Evolutionary conservation across 2,329 filamentous ascomycete species (phyloP).

Genomic region (Calonectria henricotiae): DNA sequence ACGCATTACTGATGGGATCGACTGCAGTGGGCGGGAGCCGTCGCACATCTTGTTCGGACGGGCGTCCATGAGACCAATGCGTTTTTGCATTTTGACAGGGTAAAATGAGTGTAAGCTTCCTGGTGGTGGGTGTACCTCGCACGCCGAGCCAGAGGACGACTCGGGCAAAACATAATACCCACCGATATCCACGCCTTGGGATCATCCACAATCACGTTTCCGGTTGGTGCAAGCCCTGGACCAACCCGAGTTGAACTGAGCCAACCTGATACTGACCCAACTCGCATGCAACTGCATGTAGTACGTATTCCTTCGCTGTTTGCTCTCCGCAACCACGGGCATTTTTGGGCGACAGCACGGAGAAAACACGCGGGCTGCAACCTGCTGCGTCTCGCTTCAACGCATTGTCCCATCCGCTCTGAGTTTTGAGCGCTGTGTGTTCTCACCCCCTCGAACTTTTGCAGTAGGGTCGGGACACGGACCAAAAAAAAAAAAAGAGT

Average conservation of each 20-base stretch:
- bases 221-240: conserved; percentile 41
- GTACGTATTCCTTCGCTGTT: neutral
- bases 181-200: conserved; percentile 28
- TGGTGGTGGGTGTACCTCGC: conserved; percentile 25
- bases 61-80: conserved; percentile 40
- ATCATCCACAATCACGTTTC: conserved; percentile 35
- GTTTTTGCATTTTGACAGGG: conserved; percentile 31
- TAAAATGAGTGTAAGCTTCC: conserved; percentile 23
- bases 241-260: conserved; percentile 21
- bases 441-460: conserved; percentile 34
- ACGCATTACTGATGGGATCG: conserved; percentile 34
- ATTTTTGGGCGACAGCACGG: conserved; percentile 23
- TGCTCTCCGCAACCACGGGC: conserved; percentile 3
- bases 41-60: conserved; percentile 37
- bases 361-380: conserved; percentile 16
- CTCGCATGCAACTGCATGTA: neutral
- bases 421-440: conserved; percentile 30
- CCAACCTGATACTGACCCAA: conserved; percentile 13
- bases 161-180: conserved; percentile 36
- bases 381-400: conserved; percentile 36
- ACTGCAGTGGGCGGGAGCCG: conserved; percentile 41
- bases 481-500: neutral
- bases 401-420: conserved; percentile 31
- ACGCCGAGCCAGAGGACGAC: conserved; percentile 22
- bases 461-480: conserved; percentile 32